These are phyloP conservation scores for Chaetomium cochliodes DNA, from an alignment of 495 filamentous ascomycete genomes.

Conservation along the genomic window DNA sequence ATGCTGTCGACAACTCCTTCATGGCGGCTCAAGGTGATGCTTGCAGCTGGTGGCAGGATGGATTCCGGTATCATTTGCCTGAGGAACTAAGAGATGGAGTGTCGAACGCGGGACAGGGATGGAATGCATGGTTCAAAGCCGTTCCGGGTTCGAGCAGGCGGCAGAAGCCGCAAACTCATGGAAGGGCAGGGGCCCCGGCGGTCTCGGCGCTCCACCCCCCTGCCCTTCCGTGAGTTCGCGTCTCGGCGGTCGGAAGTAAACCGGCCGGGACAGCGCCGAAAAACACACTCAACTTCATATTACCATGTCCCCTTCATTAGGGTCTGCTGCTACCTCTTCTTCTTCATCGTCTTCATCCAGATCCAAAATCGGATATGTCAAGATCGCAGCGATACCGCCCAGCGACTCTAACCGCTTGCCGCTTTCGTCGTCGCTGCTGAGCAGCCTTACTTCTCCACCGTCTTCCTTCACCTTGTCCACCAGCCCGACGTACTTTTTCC, in stretches of 20 bases:
- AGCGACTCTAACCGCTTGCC: conserved; percentile 80
- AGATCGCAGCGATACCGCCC: conserved; percentile 83
- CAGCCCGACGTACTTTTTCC: conserved; percentile 78
- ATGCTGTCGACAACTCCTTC: too few relatives aligned
- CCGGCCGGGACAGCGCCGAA: neutral
- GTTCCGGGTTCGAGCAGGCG: too few relatives aligned
- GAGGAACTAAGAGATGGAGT: too few relatives aligned
- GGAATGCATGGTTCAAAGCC: too few relatives aligned
- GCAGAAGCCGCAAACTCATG: too few relatives aligned
- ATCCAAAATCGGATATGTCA: conserved; percentile 82
- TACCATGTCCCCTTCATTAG: conserved; percentile 31
- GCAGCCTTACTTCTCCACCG: conserved; percentile 81
- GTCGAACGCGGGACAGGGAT: too few relatives aligned
- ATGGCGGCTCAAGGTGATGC: too few relatives aligned
- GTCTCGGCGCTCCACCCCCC: too few relatives aligned
- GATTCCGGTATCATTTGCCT: too few relatives aligned
- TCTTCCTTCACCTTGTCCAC: conserved; percentile 89
- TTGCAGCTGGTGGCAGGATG: too few relatives aligned
- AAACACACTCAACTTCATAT: conserved; percentile 34
- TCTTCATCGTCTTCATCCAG: conserved; percentile 61
- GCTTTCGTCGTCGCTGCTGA: conserved; percentile 94
- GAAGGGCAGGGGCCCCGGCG: too few relatives aligned
- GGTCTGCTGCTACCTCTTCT: conserved; percentile 21
- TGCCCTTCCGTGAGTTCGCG: too few relatives aligned
- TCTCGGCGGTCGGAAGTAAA: neutral